Evolutionary conservation across 805 yeast genomes (phyloP), one percentile per base, ranked within the genome.

Genomic region (Candida gorgasii): DNA sequence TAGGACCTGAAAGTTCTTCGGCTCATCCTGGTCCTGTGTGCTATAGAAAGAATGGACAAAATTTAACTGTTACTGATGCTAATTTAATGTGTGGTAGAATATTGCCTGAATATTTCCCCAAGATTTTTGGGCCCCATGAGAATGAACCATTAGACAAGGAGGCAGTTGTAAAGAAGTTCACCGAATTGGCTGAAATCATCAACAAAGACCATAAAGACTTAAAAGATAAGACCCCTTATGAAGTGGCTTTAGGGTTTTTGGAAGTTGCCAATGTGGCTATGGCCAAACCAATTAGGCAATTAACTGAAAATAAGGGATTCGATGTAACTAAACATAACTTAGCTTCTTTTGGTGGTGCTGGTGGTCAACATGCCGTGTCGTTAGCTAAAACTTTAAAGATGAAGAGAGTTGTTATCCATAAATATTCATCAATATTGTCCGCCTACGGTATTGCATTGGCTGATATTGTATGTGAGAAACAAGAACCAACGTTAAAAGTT

Each of bases 1-100:
- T 87, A 2, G 96, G 96, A 0, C 96, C 96, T 0, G 92, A 85
- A 51, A 79, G 87, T 47, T 93, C 95, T 7, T 72, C 87, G 4
- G 86, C 95, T 3, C 90, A 87, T 52, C 96, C 96, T 4, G 95
- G 95, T 5, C 95, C 96, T 2, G 86, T 89, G 1, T 85, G 92
- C 54, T 87, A 87, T 62, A 71, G 90, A 43, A 87, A 87, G 53
- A 39, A 39, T 29, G 85, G 86, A 11, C 36, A 22, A 15, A 39
- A 41, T 15, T 62, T 87, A 39, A 86, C 95, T 0, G 84, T 87
- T 4, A 87, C 95, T 0, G 95, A 87, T 65, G 95, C 95, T 3
- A 87, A 87, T 52, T 62, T 87, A 42, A 67, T 82, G 38, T 59
- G 84, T 33, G 93, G 93, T 2, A 69, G 95, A 43, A 71, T 87